Base-by-base conservation (phyloP, 73 alveolate species). In the Paramecium biaurelia region DNA sequence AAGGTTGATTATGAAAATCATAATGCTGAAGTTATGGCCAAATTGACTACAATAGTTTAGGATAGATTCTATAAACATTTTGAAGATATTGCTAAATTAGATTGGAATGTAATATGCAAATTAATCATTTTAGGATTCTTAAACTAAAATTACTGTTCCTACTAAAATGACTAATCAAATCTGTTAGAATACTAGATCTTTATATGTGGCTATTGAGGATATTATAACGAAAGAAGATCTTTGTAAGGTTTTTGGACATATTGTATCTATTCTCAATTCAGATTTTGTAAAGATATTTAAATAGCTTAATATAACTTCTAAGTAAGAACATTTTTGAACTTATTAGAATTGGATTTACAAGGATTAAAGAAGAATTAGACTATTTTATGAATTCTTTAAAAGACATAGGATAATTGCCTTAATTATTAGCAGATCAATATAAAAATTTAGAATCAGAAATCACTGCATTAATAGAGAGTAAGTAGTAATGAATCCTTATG, bases 331-430 rank as follows among this genome's bases (percentile, higher is more conserved):
- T 14, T 18, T 5, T 34, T 41, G 32, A 21, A 2, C 9, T 12
- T 41, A 5, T 23, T 10, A 79, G 72, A 43, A 79, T 79, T 42
- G 90, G 90, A 24, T 79, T 47, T 43, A 43, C 70, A 4, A 79
- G 90, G 23, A 63, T 79, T 4, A 79, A 79, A 79, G 90, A 79
- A 43, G 90, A 79, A 18, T 47, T 79, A 24, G 90, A 79, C 28
- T 79, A 43, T 21, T 79, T 79, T 34, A 23, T 47, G 37, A 41
- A 21, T 38, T 42, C 70, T 12, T 18, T 79, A 11, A 79, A 43
- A 26, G 90, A 79, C 20, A 79, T 79, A 41, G 90, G 90, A 18
- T 5, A 79, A 9, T 20, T 79, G 24, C 58, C 86, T 15, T 21
- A 28, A 72, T 14, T 72, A 15, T 38, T 72, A 11, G 45, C 21